A percentile compares a stretch with the other conserved stretches of the same genome.
Conservation (phyloP, 805 yeast genomes). For the Komagataella mondaviorum region DNA sequence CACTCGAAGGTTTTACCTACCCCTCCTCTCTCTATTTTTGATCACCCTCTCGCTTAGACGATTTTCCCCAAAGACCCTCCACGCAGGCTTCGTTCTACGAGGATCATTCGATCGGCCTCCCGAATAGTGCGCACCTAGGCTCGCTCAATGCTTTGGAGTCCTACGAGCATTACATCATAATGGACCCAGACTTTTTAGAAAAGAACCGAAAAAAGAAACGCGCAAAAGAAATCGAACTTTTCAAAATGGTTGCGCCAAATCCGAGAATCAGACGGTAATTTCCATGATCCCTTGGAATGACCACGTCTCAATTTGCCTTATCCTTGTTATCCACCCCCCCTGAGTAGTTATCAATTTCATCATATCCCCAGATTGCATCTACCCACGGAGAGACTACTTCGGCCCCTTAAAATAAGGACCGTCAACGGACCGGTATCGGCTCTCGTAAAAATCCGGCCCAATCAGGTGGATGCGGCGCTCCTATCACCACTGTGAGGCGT, state of each 20-base stretch:
- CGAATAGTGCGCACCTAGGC: neutral
- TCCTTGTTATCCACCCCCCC: neutral
- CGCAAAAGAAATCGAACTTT: neutral
- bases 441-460: neutral
- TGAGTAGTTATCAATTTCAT: neutral
- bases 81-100: neutral
- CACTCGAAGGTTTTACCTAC: neutral
- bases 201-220: neutral
- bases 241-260: neutral
- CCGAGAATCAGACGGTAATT: neutral
- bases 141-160: too few relatives aligned
- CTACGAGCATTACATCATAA: neutral
- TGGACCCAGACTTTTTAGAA: too few relatives aligned
- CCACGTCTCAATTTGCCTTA: neutral
- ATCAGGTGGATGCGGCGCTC: neutral
- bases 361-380: neutral
- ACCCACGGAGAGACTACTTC: neutral
- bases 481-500: neutral
- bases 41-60: neutral
- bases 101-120: neutral
- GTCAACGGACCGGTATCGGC: neutral
- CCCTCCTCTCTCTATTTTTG: too few relatives aligned
- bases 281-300: neutral
- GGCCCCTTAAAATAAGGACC: neutral
- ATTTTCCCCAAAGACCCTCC: neutral